A percentile compares a stretch with the other conserved stretches of the same genome.
phyloP scores from a whole-genome alignment of 2,329 filamentous ascomycete genomes.

The Apiospora aurea region DNA sequence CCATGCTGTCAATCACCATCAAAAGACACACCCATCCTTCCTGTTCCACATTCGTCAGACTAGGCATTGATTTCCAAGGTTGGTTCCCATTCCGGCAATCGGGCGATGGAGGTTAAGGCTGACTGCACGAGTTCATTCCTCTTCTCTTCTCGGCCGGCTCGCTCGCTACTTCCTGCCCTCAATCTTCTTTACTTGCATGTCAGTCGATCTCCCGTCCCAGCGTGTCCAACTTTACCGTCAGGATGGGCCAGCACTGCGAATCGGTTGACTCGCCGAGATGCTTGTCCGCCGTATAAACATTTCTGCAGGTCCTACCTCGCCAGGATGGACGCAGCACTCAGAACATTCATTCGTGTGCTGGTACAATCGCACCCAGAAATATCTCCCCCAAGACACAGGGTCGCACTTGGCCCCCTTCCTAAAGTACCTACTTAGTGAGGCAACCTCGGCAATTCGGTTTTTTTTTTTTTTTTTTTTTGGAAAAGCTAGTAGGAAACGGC shows the following conservation, averaged over 20 bases:
- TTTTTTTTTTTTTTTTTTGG: no score
- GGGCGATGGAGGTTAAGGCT: neutral
- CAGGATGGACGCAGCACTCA: neutral
- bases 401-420: neutral
- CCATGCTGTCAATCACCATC: neutral
- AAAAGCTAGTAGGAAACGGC: conserved; percentile 7
- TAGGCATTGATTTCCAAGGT: neutral
- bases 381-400: neutral
- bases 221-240: neutral
- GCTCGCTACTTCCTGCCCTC: neutral
- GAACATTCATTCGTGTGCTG: no score
- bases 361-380: no score
- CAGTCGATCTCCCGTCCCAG: conserved; percentile 16
- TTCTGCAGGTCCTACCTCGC: conserved; percentile 8
- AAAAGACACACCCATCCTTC: neutral
- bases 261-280: conserved; percentile 11
- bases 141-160: neutral
- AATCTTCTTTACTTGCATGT: neutral
- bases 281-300: conserved; percentile 2
- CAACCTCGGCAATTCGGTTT: neutral
- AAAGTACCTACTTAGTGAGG: neutral
- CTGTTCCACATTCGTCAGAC: conserved; percentile 14
- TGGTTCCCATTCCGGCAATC: neutral
- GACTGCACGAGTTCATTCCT: neutral
- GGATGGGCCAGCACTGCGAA: conserved; percentile 12